A percentile compares a stretch with the other conserved stretches of the same genome.
Conservation (phyloP, 2,329 filamentous ascomycete genomes). For the Drechslera avenae region DNA sequence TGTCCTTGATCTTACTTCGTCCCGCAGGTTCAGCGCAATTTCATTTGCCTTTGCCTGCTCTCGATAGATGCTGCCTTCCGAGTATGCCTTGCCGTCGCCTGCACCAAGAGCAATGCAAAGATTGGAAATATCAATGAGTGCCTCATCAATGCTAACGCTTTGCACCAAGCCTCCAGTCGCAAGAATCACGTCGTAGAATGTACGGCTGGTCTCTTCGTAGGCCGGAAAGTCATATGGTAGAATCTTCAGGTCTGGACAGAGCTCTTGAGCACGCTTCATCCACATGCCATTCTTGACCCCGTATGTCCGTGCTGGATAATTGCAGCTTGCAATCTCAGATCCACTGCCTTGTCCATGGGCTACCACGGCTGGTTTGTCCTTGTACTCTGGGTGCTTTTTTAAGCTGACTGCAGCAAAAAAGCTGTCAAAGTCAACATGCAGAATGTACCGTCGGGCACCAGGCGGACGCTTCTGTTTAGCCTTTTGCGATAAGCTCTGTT, state of each 20-base stretch:
- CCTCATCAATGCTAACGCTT: constrained; percentile 96
- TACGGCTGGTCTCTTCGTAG: constrained; percentile 87
- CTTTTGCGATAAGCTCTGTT: constrained; percentile 63
- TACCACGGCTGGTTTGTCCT: constrained; percentile 82
- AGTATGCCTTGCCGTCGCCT: constrained; percentile 67
- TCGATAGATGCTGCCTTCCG: constrained; percentile 72
- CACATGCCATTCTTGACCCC: constrained; percentile 99
- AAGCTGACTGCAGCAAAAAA: constrained; percentile 95
- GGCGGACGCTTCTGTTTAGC: constrained; percentile 60
- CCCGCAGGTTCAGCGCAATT: constrained; percentile 70
- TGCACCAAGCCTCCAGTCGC: constrained; percentile 82
- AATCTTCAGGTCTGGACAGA: constrained; percentile 85
- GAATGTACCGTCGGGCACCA: constrained; percentile 76
- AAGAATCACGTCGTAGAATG: constrained; percentile 86
- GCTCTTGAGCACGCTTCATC: constrained; percentile 87
- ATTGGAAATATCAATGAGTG: constrained; percentile 79
- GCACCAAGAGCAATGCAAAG: constrained; percentile 69
- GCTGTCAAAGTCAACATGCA: constrained; percentile 98
- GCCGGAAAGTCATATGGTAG: constrained; percentile 95
- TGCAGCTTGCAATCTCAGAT: constrained; percentile 97
- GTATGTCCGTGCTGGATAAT: constrained; percentile 84
- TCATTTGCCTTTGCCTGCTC: constrained; percentile 80
- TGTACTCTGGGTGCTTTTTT: constrained; percentile 75
- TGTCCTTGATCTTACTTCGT: constrained; percentile 73
- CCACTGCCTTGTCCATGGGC: constrained; percentile 84